phyloP scores from a whole-genome alignment of 2,329 filamentous ascomycete species.

The Aspergillus ochraceoroseus region DNA sequence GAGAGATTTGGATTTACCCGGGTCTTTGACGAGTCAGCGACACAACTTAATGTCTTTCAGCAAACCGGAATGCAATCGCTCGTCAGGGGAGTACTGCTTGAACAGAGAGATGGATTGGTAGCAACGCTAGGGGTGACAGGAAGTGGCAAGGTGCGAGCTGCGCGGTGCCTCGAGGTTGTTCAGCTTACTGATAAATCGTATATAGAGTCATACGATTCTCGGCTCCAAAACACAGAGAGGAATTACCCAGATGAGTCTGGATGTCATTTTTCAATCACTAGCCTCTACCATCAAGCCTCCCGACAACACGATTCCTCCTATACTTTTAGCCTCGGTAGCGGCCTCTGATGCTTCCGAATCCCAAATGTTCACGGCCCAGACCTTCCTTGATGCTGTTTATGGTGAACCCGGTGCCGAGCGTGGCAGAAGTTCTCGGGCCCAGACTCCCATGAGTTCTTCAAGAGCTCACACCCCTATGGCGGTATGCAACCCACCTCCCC shows the following conservation, averaged over 20 bases:
- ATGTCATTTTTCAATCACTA: slow-evolving; percentile 81
- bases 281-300: slow-evolving; percentile 64
- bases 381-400: slow-evolving; percentile 75
- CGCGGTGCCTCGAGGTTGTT: not conserved
- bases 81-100: slow-evolving; percentile 74
- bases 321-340: slow-evolving; percentile 67
- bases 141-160: slow-evolving; percentile 77
- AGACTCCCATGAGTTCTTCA: slow-evolving; percentile 60
- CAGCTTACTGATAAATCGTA: slow-evolving; percentile 12
- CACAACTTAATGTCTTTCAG: slow-evolving; percentile 81
- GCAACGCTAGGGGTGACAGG: slow-evolving; percentile 92
- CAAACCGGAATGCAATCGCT: slow-evolving; percentile 69
- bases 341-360: slow-evolving; percentile 78
- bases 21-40: slow-evolving; percentile 82
- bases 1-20: slow-evolving; percentile 93
- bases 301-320: slow-evolving; percentile 48
- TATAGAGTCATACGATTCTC: slow-evolving; percentile 88
- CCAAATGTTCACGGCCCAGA: slow-evolving; percentile 64
- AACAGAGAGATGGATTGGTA: slow-evolving; percentile 81
- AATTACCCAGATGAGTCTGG: slow-evolving; percentile 83
- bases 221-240: slow-evolving; percentile 82
- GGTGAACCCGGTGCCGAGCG: slow-evolving; percentile 57
- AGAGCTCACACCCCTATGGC: slow-evolving; percentile 43
- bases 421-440: slow-evolving; percentile 59
- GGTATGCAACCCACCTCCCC: slow-evolving; percentile 40